A percentile compares a stretch with the other conserved stretches of the same genome.
Conservation (phyloP, 1,284 basidiomycete species). For the Singerocomus inundabilis region DNA sequence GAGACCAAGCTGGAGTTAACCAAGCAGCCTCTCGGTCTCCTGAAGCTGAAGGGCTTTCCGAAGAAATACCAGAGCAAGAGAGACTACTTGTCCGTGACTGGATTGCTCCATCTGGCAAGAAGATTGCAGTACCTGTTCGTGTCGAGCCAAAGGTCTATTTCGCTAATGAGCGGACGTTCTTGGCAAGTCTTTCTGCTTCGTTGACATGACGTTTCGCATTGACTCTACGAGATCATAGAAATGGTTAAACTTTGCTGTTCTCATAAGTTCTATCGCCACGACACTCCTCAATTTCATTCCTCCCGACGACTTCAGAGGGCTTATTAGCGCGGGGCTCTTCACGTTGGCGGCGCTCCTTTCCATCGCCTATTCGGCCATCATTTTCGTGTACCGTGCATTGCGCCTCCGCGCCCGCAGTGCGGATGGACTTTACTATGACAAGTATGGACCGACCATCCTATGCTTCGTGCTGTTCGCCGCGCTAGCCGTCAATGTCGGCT, state of each 20-base stretch:
- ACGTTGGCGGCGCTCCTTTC: constrained; percentile 87
- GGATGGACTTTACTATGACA: constrained; percentile 84
- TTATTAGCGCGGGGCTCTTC: constrained; percentile 85
- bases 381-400: constrained; percentile 85
- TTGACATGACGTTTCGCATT: constrained; percentile 10
- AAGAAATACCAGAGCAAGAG: constrained; percentile 44
- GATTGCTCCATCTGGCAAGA: constrained; percentile 84
- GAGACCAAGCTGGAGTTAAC: constrained; percentile 33
- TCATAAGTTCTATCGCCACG: constrained; percentile 87
- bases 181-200: constrained; percentile 50
- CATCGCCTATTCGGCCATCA: constrained; percentile 84
- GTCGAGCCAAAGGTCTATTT: constrained; percentile 99
- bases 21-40: constrained; percentile 38
- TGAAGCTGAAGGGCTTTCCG: constrained; percentile 42
- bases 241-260: constrained; percentile 93
- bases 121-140: constrained; percentile 88
- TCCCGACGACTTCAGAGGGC: constrained; percentile 71
- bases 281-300: constrained; percentile 87
- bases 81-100: constrained; percentile 71
- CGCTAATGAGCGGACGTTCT: constrained; percentile 90
- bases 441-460: constrained; percentile 80
- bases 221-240: constrained; percentile 47
- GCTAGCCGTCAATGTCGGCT: constrained; percentile 72
- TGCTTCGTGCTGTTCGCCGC: constrained; percentile 71
- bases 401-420: constrained; percentile 75